Evolutionary conservation across 129 eudicot genomes (phyloP).

Genomic region (Saussurea involucrata): DNA sequence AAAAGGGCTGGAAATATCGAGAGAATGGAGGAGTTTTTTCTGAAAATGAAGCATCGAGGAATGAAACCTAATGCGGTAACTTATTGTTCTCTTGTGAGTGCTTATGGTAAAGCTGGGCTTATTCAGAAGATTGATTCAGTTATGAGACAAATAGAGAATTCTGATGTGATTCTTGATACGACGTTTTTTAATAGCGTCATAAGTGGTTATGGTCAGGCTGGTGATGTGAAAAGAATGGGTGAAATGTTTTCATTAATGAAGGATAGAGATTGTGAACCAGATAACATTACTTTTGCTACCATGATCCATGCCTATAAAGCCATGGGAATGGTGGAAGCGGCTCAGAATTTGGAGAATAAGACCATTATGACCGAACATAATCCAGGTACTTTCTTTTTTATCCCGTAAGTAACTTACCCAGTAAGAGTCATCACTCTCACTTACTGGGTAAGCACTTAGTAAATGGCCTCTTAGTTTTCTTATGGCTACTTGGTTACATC

Average conservation of each 20-base stretch:
- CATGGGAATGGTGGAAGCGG: constrained; percentile 75
- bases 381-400: constrained; percentile 34
- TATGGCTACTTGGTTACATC: too few species aligned
- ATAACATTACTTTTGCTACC: constrained; percentile 68
- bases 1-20: constrained; percentile 51
- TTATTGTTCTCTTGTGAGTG: constrained; percentile 75
- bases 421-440: too few species aligned
- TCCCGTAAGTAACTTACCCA: too few species aligned
- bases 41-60: constrained; percentile 87
- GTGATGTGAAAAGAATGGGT: constrained; percentile 60
- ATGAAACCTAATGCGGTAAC: constrained; percentile 83
- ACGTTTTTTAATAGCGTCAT: constrained; percentile 69
- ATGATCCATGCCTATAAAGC: constrained; percentile 65
- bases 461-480: too few species aligned
- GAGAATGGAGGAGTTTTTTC: constrained; percentile 71
- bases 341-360: constrained; percentile 48
- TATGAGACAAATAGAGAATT: constrained; percentile 79
- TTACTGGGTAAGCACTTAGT: too few species aligned
- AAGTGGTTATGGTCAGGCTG: constrained; percentile 65
- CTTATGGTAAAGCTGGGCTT: constrained; percentile 69
- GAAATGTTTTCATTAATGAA: constrained; percentile 67
- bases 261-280: constrained; percentile 63
- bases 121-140: constrained; percentile 64
- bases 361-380: constrained; percentile 19
- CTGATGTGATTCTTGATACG: constrained; percentile 81